phyloP scores from a whole-genome alignment of 495 filamentous ascomycete genomes.

The Hyaloscypha variabilis region DNA sequence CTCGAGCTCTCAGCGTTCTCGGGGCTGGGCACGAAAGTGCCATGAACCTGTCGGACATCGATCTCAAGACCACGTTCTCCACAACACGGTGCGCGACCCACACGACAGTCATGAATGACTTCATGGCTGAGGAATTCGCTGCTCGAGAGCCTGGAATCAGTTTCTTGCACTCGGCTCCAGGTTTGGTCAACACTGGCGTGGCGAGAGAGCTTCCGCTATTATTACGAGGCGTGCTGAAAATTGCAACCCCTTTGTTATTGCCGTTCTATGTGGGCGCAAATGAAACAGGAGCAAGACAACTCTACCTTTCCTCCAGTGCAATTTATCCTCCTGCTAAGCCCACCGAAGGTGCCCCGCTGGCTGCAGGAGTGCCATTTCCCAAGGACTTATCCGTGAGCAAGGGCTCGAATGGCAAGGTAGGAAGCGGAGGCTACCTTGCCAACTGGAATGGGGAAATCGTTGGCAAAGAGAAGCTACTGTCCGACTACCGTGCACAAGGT shows the following conservation, averaged over 20 bases:
- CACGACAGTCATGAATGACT: conserved; percentile 29
- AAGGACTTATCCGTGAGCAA: conserved; percentile 27
- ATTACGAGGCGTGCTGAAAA: conserved; percentile 18
- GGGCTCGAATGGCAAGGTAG: conserved; percentile 34
- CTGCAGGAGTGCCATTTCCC: conserved; percentile 5
- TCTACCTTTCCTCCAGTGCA: conserved; percentile 46
- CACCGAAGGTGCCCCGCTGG: conserved; percentile 5
- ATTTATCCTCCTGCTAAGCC: conserved; percentile 36
- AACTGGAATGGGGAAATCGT: conserved; percentile 38
- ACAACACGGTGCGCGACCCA: conserved; percentile 22
- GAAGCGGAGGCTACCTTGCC: conserved; percentile 43
- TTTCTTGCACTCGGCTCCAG: conserved; percentile 63
- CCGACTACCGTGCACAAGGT: conserved; percentile 35
- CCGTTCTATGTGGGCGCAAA: conserved; percentile 37
- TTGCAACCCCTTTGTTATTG: conserved; percentile 24
- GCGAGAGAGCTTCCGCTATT: conserved; percentile 29
- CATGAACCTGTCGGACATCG: conserved; percentile 25
- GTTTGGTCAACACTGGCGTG: conserved; percentile 49
- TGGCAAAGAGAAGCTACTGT: conserved; percentile 33
- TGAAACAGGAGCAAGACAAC: conserved; percentile 48
- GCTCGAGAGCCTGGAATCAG: conserved; percentile 47
- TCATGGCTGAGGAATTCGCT: conserved; percentile 47
- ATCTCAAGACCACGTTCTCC: conserved; percentile 24
- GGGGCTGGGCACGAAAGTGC: conserved; percentile 21
- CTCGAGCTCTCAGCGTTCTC: conserved; percentile 26